These are phyloP conservation scores for Globisporangium carolinianum DNA, from an alignment of 352 stramenopile genomes.

Conservation along the genomic window DNA sequence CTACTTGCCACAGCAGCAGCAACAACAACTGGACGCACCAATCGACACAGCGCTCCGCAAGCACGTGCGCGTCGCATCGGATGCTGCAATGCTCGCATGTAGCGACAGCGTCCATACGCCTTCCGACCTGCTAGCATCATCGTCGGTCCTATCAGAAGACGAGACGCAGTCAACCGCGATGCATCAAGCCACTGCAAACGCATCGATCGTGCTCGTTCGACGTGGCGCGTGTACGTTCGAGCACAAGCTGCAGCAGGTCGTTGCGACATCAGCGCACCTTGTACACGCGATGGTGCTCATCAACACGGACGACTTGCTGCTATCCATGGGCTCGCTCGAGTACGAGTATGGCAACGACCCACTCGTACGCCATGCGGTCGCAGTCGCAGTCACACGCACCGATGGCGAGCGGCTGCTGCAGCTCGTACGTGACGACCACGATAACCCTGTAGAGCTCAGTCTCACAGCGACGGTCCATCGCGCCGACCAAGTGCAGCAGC, in stretches of 20 bases:
- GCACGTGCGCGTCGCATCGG: constrained; percentile 14
- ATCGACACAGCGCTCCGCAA: not conserved
- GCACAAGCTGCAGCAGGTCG: constrained; percentile 16
- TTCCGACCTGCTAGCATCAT: not conserved
- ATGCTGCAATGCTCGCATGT: constrained; percentile 18
- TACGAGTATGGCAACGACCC: constrained; percentile 11
- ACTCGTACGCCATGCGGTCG: constrained; percentile 6
- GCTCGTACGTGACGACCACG: not conserved
- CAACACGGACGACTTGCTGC: constrained; percentile 24
- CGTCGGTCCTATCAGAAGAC: not conserved
- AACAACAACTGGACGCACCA: not conserved
- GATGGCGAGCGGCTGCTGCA: constrained; percentile 23
- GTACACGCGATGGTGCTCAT: constrained; percentile 28
- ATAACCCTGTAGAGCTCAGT: not conserved
- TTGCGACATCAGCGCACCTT: not conserved
- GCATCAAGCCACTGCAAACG: not conserved
- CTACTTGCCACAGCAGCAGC: constrained; percentile 12
- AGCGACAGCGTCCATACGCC: not conserved
- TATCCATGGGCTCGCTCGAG: constrained; percentile 19
- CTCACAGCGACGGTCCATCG: not conserved
- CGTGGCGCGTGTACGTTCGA: constrained; percentile 36
- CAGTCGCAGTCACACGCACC: constrained; percentile 16
- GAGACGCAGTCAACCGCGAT: not conserved
- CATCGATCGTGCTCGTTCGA: constrained; percentile 19
- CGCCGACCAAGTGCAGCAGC: constrained; percentile 17